Evolutionary conservation across 495 filamentous ascomycete genomes (phyloP).

Genomic region (Neurospora sp.): DNA sequence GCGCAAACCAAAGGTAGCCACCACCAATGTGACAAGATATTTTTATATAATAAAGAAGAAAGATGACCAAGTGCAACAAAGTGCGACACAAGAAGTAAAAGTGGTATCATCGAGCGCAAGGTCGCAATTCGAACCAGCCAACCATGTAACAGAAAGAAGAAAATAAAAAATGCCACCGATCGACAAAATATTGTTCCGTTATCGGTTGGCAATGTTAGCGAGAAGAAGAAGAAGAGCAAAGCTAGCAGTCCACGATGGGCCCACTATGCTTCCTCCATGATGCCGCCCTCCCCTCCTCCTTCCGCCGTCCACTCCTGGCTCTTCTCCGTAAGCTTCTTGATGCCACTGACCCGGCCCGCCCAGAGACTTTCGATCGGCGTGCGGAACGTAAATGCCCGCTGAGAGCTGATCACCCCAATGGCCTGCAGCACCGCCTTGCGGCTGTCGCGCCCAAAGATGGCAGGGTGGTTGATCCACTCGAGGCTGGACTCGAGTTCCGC

Average conservation of each 20-base stretch:
- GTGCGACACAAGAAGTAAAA: not conserved
- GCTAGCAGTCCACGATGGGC: not conserved
- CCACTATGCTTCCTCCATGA: conserved; percentile 57
- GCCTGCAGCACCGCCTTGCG: conserved; percentile 93
- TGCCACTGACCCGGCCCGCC: conserved; percentile 68
- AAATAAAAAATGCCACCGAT: not conserved
- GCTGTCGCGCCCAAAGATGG: conserved; percentile 89
- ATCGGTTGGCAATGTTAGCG: not conserved
- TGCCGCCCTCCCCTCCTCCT: conserved; percentile 66
- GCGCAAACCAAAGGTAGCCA: not conserved
- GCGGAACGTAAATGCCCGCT: conserved; percentile 89
- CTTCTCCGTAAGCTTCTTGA: conserved; percentile 66
- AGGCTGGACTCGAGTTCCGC: conserved; percentile 82
- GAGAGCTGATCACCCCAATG: conserved; percentile 91
- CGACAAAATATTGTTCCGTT: not conserved
- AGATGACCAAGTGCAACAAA: not conserved
- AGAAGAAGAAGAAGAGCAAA: not conserved
- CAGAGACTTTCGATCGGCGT: conserved; percentile 76
- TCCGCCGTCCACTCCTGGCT: conserved; percentile 82
- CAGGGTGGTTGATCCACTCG: conserved; percentile 98
- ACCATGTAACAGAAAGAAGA: not conserved
- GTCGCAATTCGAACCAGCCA: not conserved
- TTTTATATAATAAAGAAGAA: not conserved
- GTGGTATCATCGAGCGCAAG: not conserved
- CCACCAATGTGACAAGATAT: not conserved